Evolutionary conservation across 306 rosid species (phyloP).

Genomic region (Vigna nakashimae): DNA sequence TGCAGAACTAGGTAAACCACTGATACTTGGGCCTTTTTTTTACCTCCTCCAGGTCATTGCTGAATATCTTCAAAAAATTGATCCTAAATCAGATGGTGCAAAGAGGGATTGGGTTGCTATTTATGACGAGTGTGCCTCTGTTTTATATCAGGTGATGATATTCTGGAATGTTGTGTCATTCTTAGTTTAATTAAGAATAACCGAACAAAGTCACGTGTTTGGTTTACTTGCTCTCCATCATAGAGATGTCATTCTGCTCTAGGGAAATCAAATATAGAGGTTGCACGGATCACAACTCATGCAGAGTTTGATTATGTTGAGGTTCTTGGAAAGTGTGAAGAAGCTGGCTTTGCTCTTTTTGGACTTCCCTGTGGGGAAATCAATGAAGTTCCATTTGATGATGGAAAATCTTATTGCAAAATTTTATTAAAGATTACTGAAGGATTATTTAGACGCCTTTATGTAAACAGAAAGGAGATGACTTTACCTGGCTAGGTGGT

Average conservation of each 20-base stretch:
- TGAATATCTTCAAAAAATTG: slow-evolving; percentile 95
- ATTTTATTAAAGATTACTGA: slow-evolving; percentile 14
- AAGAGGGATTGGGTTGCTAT: slow-evolving; percentile 99
- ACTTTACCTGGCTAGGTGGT: slow-evolving; percentile 34
- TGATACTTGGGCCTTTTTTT: slow-evolving; percentile 31
- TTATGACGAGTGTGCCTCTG: slow-evolving; percentile 97
- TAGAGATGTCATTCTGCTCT: slow-evolving; percentile 20
- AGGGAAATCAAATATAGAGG: slow-evolving; percentile 15
- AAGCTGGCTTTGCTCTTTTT: slow-evolving; percentile 25
- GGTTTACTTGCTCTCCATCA: slow-evolving; percentile 13
- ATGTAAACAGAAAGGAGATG: slow-evolving; percentile 7
- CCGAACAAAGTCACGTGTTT: slow-evolving; percentile 23
- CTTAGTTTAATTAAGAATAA: slow-evolving; percentile 28
- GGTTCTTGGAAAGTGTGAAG: slow-evolving; percentile 22
- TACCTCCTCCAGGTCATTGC: slow-evolving; percentile 80
- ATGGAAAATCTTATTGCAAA: not conserved
- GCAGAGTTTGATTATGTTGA: slow-evolving; percentile 36
- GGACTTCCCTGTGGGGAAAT: slow-evolving; percentile 33
- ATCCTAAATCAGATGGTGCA: slow-evolving; percentile 99
- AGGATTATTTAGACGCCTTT: slow-evolving; percentile 29
- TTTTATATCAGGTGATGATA: slow-evolving; percentile 81
- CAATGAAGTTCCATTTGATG: slow-evolving; percentile 29
- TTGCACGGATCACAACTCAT: slow-evolving; percentile 16
- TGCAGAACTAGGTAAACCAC: slow-evolving; percentile 11
- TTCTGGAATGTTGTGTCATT: slow-evolving; percentile 34